phyloP scores from a whole-genome alignment of 2,329 filamentous ascomycete species.

The Orbilia ellipsospora region DNA sequence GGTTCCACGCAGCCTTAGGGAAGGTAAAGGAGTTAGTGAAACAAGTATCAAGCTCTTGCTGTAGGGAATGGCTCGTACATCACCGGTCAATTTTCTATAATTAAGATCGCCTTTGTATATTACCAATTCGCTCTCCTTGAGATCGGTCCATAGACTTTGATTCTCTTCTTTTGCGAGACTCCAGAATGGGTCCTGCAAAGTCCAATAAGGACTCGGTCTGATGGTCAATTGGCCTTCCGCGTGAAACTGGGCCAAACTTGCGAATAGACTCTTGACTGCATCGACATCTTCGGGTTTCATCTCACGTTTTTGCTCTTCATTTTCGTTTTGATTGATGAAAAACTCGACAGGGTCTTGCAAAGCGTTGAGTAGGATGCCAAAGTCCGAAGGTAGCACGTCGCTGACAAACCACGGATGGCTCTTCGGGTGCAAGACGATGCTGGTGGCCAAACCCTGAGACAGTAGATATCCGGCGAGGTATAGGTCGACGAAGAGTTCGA shows the following conservation, averaged over 20 bases:
- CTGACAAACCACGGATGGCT: slow-evolving; percentile 98
- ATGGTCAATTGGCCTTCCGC: slow-evolving; percentile 84
- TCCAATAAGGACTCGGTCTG: slow-evolving; percentile 92
- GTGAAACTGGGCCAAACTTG: slow-evolving; percentile 82
- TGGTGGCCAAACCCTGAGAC: slow-evolving; percentile 83
- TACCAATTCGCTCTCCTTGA: slow-evolving; percentile 85
- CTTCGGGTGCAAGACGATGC: slow-evolving; percentile 90
- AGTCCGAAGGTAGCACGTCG: slow-evolving; percentile 88
- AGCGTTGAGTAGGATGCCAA: slow-evolving; percentile 80
- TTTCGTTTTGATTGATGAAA: slow-evolving; percentile 79
- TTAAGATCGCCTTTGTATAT: slow-evolving; percentile 98
- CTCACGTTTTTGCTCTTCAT: slow-evolving; percentile 67
- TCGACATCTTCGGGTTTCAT: slow-evolving; percentile 75
- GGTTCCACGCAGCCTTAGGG: slow-evolving; percentile 74
- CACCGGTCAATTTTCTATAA: slow-evolving; percentile 89
- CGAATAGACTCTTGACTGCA: slow-evolving; percentile 80
- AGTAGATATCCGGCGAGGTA: slow-evolving; percentile 91
- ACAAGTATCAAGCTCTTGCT: slow-evolving; percentile 32
- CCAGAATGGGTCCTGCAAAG: slow-evolving; percentile 87
- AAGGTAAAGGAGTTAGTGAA: slow-evolving; percentile 62
- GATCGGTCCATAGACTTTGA: slow-evolving; percentile 76
- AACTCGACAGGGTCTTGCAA: slow-evolving; percentile 81
- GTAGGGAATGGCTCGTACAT: slow-evolving; percentile 66
- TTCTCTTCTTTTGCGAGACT: slow-evolving; percentile 75
- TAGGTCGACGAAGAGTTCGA: slow-evolving; percentile 95